Conservation (phyloP, 2,329 filamentous ascomycete species). For the Didymella pinodella region DNA sequence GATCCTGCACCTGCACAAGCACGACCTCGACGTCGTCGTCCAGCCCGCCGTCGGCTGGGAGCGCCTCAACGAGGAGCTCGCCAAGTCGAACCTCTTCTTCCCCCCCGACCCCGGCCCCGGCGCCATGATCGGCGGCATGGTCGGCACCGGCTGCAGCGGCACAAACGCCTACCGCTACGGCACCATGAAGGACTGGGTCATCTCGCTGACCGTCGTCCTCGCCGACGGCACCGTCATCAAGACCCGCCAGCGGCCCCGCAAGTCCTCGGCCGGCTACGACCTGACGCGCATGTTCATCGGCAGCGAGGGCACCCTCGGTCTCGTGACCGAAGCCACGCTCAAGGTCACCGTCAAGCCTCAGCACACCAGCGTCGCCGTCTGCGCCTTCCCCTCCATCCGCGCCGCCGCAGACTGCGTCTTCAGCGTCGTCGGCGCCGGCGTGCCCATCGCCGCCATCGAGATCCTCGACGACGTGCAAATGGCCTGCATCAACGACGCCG, state of each 20-base stretch:
- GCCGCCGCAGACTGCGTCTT: conserved; percentile 81
- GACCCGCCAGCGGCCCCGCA: conserved; percentile 85
- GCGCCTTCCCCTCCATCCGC: conserved; percentile 69
- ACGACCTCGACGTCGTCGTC: conserved; percentile 66
- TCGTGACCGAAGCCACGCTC: conserved; percentile 89
- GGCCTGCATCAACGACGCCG: conserved; percentile 72
- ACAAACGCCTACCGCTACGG: conserved; percentile 93
- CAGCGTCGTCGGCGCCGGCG: conserved; percentile 78
- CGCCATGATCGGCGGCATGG: conserved; percentile 91
- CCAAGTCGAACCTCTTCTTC: conserved; percentile 80
- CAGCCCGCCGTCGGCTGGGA: conserved; percentile 84
- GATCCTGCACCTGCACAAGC: conserved; percentile 77
- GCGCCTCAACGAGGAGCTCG: conserved; percentile 78
- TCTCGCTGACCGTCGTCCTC: conserved; percentile 84
- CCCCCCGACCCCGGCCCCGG: conserved; percentile 90
- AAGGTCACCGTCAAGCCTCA: conserved; percentile 85
- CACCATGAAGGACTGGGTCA: conserved; percentile 94
- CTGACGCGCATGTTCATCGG: conserved; percentile 89
- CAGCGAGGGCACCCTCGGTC: conserved; percentile 87
- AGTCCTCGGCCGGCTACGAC: conserved; percentile 91
- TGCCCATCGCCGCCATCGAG: conserved; percentile 90
- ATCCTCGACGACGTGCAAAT: conserved; percentile 94
- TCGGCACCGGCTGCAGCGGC: conserved; percentile 77
- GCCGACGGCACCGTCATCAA: conserved; percentile 91
- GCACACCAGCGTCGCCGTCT: conserved; percentile 80